Conservation (phyloP, 805 yeast genomes). For the Starmerella riodocensis region DNA sequence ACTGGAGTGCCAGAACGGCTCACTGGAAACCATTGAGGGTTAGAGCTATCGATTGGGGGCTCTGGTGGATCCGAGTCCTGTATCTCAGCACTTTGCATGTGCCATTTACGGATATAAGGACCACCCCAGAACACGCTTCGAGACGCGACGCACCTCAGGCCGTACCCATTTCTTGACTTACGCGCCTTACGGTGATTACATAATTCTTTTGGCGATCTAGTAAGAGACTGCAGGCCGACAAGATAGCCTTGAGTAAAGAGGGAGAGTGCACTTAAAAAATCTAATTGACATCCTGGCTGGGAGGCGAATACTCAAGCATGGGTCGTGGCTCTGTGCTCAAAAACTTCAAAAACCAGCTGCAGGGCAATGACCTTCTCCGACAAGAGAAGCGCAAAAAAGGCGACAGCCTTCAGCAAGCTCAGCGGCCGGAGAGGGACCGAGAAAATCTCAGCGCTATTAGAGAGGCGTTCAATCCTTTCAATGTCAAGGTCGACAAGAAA, state of each 20-base stretch:
- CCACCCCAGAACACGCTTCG: too few species aligned
- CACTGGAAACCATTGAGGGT: too few species aligned
- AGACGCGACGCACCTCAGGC: too few species aligned
- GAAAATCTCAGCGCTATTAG: slow-evolving; percentile 49
- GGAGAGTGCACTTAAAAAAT: not conserved
- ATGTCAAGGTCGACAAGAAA: slow-evolving; percentile 52
- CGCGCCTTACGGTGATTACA: too few species aligned
- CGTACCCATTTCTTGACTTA: too few species aligned
- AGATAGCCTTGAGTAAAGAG: too few species aligned
- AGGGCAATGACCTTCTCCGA: slow-evolving; percentile 35
- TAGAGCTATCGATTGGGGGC: too few species aligned
- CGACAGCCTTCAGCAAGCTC: slow-evolving; percentile 31
- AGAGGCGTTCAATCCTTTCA: slow-evolving; percentile 82
- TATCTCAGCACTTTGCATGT: too few species aligned
- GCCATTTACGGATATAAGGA: too few species aligned
- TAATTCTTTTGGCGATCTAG: slow-evolving; percentile 1
- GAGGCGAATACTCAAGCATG: not conserved
- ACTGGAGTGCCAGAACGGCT: too few species aligned
- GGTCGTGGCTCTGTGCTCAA: slow-evolving; percentile 21
- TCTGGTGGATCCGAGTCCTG: too few species aligned
- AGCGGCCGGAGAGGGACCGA: slow-evolving; percentile 32
- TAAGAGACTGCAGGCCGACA: too few species aligned
- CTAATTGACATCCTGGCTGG: not conserved
- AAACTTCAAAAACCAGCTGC: slow-evolving; percentile 30
- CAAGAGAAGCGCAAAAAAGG: slow-evolving; percentile 32